Percentiles rank a stretch among this genome's conserved stretches.
Evolutionary conservation across 2,329 filamentous ascomycete genomes (phyloP).

Genomic region (Xylaria sp.): DNA sequence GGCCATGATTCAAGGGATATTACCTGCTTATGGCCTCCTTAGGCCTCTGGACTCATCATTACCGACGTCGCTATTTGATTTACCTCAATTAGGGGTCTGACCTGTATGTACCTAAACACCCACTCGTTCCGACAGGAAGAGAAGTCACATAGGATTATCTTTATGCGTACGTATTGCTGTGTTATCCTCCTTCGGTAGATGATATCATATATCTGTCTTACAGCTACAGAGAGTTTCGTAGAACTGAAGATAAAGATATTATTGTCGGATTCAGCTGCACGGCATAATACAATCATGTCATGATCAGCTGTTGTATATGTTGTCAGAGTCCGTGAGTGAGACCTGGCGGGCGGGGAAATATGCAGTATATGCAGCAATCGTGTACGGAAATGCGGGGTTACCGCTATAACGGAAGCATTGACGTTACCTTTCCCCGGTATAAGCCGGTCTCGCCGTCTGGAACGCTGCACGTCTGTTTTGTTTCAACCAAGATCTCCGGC

Average conservation of each 20-base stretch:
- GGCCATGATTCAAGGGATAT: not conserved
- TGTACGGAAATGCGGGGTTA: not conserved
- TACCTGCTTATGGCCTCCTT: not conserved
- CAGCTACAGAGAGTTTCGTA: not conserved
- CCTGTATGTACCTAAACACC: no score
- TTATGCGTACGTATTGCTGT: not conserved
- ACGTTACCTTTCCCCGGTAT: not conserved
- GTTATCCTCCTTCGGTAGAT: not conserved
- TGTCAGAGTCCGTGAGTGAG: not conserved
- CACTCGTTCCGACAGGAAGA: not conserved
- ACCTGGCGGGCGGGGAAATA: conserved; percentile 9
- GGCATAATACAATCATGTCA: conserved; percentile 17
- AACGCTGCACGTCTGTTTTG: not conserved
- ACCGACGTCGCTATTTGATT: no score
- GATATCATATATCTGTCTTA: not conserved
- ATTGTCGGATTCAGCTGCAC: not conserved
- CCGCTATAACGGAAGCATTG: conserved; percentile 15
- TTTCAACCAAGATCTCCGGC: not conserved
- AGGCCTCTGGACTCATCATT: no score
- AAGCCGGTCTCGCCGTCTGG: not conserved
- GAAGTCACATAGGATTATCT: not conserved
- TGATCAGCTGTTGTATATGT: conserved; percentile 22
- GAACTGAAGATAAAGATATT: not conserved
- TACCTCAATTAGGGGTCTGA: no score
- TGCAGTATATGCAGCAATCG: not conserved